Evolutionary conservation across 495 filamentous ascomycete genomes (phyloP).

Genomic region (Amniculicola lignicola): DNA sequence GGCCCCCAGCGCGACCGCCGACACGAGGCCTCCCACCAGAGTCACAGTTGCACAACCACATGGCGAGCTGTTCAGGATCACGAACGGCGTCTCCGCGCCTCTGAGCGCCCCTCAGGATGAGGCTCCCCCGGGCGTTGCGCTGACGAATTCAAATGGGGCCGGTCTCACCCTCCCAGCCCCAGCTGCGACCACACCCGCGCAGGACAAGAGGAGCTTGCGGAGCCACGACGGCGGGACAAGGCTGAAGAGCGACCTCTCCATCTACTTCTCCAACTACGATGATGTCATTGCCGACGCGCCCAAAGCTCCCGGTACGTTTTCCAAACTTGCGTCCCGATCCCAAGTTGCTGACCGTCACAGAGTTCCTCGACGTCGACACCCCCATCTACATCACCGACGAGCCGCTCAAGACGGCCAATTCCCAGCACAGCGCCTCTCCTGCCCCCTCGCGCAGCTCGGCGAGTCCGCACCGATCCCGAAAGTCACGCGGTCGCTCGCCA

Average conservation of each 20-base stretch:
- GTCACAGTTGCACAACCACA: slow-evolving; percentile 39
- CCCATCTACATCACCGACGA: slow-evolving; percentile 56
- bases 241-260: slow-evolving; percentile 81
- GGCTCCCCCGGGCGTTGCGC: slow-evolving; percentile 26
- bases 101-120: slow-evolving; percentile 34
- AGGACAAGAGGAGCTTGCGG: slow-evolving; percentile 44
- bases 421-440: slow-evolving; percentile 2
- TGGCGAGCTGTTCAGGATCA: slow-evolving; percentile 36
- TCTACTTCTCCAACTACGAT: slow-evolving; percentile 88
- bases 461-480: slow-evolving; percentile 22
- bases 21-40: slow-evolving; percentile 38
- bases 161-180: slow-evolving; percentile 15
- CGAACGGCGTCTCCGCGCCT: slow-evolving; percentile 37
- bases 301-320: slow-evolving; percentile 65
- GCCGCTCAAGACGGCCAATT: slow-evolving; percentile 35
- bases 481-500: not conserved
- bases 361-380: slow-evolving; percentile 59
- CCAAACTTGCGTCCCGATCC: not conserved
- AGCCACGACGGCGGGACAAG: slow-evolving; percentile 51
- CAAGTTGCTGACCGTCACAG: slow-evolving; percentile 38
- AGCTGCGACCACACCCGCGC: slow-evolving; percentile 3
- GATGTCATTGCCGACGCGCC: slow-evolving; percentile 80
- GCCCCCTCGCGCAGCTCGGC: slow-evolving; percentile 34
- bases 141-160: slow-evolving; percentile 12
- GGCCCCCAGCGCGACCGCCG: slow-evolving; percentile 11